These are phyloP conservation scores for Pythium monospermum DNA, from an alignment of 352 stramenopile genomes.

Conservation along the genomic window DNA sequence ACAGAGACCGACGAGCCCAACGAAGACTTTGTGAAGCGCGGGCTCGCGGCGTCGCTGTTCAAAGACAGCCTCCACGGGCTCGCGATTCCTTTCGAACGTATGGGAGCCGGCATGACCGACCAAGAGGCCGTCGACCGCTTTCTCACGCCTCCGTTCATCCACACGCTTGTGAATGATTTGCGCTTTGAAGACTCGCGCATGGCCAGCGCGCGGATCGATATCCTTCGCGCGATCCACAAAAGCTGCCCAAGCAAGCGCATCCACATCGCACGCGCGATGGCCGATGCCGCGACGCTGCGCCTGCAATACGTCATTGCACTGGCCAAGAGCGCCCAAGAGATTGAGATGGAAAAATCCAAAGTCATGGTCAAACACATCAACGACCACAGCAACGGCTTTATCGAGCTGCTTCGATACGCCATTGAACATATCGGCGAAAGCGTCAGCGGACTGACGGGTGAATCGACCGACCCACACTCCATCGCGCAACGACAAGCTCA, in stretches of 20 bases:
- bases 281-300: conserved; percentile 61
- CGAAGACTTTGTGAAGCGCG: conserved; percentile 80
- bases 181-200: conserved; percentile 86
- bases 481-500: conserved; percentile 30
- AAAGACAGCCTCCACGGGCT: conserved; percentile 47
- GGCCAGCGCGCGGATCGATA: conserved; percentile 71
- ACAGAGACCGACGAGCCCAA: conserved; percentile 80
- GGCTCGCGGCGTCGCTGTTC: conserved; percentile 69
- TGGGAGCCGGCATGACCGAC: conserved; percentile 30
- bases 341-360: conserved; percentile 57
- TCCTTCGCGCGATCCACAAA: conserved; percentile 83
- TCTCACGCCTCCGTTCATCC: conserved; percentile 68
- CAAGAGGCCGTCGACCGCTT: conserved; percentile 59
- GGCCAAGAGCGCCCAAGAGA: conserved; percentile 31
- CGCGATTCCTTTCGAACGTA: conserved; percentile 22
- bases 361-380: conserved; percentile 50
- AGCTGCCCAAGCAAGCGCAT: conserved; percentile 65
- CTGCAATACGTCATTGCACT: conserved; percentile 64
- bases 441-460: conserved; percentile 26
- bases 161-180: conserved; percentile 73
- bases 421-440: conserved; percentile 75
- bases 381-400: conserved; percentile 81
- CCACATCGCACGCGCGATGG: conserved; percentile 63
- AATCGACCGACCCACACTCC: conserved; percentile 9
- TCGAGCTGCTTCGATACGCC: conserved; percentile 72